Base-by-base conservation (phyloP, 495 filamentous ascomycete genomes). In the Bacidia gigantensis region DNA sequence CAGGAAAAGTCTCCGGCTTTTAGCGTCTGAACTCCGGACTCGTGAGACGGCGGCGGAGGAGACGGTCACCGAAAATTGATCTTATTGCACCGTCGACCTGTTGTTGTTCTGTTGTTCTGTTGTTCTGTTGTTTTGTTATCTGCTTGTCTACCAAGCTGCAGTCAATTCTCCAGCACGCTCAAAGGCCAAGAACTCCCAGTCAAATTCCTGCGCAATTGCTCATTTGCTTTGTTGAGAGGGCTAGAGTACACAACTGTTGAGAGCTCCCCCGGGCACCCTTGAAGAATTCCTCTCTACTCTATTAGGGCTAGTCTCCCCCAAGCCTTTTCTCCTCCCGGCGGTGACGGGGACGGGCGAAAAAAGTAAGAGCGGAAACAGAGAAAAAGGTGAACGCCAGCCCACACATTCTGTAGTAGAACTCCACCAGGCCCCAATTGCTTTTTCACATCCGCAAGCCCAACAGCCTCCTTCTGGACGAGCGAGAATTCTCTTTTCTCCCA, bases 1-100 rank as follows among this genome's bases (percentile, higher is more conserved):
- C n/a, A 47, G 11, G 38, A 38, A 50, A 50, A 50, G 47, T 50
- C 25, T 25, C 47, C 47, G 47, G 47, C n/a, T 2, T 50, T 50
- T 50, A 50, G 47, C 44, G 18, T 22, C 44, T 47, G 44, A 47
- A 24, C 21, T 24, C 44, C 44, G 47, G 32, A 38, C 32, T 38
- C 17, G 47, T 38, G 47, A 38, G 26, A 18, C 32, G 41, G 41
- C 10, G 41, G 20, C 14, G 12, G 41, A 44, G 41, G 5, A 38
- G 32, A 50, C 47, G 47, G 47, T 26, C 25, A 50, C 47, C 47
- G 47, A 50, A 38, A 50, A 35, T 5, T 35, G 14, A 14, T 35
- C 29, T 7, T 7, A 35, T 5, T 35, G 29, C 29, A 35, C 5
- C 29, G 29, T 35, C 29, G 29, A 7, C 29, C 14, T 35, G 29